These are phyloP conservation scores for Penicillium sp. DNA, from an alignment of 2,329 filamentous ascomycete genomes.

Conservation along the genomic window DNA sequence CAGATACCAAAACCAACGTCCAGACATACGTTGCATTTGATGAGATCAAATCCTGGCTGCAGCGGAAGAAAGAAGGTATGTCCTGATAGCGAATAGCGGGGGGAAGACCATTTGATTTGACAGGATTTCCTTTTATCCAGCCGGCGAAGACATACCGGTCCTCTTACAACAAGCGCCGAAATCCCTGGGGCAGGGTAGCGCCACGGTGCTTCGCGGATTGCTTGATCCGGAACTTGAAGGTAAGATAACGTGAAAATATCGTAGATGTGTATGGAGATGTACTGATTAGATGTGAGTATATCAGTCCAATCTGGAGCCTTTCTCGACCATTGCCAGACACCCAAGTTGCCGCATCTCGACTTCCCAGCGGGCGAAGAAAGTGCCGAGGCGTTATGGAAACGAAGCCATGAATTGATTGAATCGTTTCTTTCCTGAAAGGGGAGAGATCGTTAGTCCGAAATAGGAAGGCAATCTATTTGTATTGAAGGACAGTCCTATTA, in stretches of 20 bases:
- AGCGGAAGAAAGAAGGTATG: conserved; percentile 20
- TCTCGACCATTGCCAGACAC: conserved; percentile 20
- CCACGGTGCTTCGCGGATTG: conserved; percentile 18
- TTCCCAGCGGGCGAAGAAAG: conserved; percentile 23
- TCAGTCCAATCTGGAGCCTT: conserved; percentile 21
- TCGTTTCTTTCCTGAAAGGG: background rate
- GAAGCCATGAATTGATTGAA: conserved; percentile 25
- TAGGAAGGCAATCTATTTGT: conserved; percentile 1
- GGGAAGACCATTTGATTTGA: background rate
- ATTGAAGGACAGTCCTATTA: background rate
- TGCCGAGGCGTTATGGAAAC: conserved; percentile 25
- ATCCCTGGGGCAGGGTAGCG: conserved; percentile 18
- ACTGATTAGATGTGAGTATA: background rate
- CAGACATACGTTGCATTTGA: conserved; percentile 17
- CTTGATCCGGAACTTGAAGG: conserved; percentile 21
- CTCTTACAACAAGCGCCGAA: conserved; percentile 20
- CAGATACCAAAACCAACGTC: conserved; percentile 20
- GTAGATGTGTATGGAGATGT: too few species aligned
- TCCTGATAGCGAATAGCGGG: background rate
- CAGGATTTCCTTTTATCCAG: conserved; percentile 6
- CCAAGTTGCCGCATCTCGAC: conserved; percentile 17
- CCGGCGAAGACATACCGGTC: conserved; percentile 17
- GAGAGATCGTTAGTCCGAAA: background rate
- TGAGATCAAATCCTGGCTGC: conserved; percentile 18
- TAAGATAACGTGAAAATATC: conserved; percentile 6